Evolutionary conservation across 78 protist genomes (phyloP).

Genomic region (Dictyostelium citrinum): DNA sequence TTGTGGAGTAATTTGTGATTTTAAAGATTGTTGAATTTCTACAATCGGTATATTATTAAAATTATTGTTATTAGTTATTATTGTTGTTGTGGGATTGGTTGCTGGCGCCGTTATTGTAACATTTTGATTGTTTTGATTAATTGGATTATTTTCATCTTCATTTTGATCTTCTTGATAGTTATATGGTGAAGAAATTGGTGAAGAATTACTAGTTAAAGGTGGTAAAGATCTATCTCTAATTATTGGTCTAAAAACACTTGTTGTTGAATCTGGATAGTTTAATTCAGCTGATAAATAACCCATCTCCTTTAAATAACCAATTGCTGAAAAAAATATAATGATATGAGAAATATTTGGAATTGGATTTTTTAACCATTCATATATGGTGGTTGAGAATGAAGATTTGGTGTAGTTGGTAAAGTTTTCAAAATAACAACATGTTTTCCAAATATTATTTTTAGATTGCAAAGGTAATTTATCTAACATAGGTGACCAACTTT

Average conservation of each 20-base stretch:
- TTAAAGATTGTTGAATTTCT: background rate
- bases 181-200: slow-evolving; percentile 1
- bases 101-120: no score
- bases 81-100: no score
- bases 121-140: background rate
- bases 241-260: slow-evolving; percentile 28
- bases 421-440: slow-evolving; percentile 17
- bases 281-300: slow-evolving; percentile 23
- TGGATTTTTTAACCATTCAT: slow-evolving; percentile 46
- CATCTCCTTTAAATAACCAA: slow-evolving; percentile 74
- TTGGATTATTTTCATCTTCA: background rate
- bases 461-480: background rate
- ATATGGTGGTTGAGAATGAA: slow-evolving; percentile 41
- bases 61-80: no score
- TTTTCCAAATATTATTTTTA: slow-evolving; percentile 48
- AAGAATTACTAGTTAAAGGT: background rate
- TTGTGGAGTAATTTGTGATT: background rate
- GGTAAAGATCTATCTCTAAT: background rate
- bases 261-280: background rate
- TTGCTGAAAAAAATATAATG: slow-evolving; percentile 59
- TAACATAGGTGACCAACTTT: slow-evolving; percentile 22
- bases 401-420: slow-evolving; percentile 35
- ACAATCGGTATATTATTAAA: no score
- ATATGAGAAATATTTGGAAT: slow-evolving; percentile 48
- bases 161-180: background rate